Evolutionary conservation across 163 green algal genomes (phyloP).

Genomic region (Scenedesmus sp.): DNA sequence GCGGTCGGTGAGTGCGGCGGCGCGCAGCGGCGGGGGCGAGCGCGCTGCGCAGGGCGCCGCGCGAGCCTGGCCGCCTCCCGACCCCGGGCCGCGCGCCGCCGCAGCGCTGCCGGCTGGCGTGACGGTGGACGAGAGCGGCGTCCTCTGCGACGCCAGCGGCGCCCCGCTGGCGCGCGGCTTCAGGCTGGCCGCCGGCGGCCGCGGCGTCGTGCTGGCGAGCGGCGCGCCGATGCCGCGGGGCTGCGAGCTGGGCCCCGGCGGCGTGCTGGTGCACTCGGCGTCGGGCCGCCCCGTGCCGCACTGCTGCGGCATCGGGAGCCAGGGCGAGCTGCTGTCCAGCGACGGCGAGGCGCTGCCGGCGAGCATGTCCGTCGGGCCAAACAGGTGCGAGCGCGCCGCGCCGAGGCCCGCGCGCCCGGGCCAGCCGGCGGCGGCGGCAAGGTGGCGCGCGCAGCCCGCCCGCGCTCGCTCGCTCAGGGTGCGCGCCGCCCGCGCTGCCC

Average conservation of each 20-base stretch:
- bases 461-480: not conserved
- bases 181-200: not conserved
- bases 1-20: not conserved
- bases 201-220: not conserved
- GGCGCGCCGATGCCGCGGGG: not conserved
- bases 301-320: not conserved
- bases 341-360: slow-evolving; percentile 4
- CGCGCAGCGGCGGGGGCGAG: not conserved
- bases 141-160: not conserved
- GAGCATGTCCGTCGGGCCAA: slow-evolving; percentile 16
- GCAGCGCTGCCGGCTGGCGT: not conserved
- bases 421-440: not conserved
- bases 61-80: too few species aligned
- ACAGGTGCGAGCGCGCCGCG: not conserved
- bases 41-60: too few species aligned
- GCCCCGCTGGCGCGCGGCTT: not conserved
- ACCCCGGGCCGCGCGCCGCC: too few species aligned
- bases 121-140: not conserved
- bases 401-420: not conserved
- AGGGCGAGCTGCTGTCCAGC: slow-evolving; percentile 19
- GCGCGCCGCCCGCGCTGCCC: not conserved
- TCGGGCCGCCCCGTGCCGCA: slow-evolving; percentile 8
- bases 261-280: slow-evolving; percentile 14
- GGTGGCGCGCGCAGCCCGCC: not conserved
- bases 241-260: not conserved